These are phyloP conservation scores for Bretziella fagacearum DNA, from an alignment of 2,329 filamentous ascomycete species.

Conservation along the genomic window DNA sequence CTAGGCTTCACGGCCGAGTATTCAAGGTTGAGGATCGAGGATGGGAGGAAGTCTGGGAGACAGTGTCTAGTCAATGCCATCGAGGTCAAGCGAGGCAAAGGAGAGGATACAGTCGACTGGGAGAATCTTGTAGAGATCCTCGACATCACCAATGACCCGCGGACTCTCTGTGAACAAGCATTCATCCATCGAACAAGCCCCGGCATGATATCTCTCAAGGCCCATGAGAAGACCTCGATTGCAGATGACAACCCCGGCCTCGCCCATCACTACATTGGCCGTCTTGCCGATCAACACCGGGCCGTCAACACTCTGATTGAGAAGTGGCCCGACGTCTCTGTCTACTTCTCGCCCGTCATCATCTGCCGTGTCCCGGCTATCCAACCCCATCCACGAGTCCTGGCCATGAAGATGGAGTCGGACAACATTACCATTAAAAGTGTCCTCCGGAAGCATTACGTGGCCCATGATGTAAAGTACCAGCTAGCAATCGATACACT, in stretches of 20 bases:
- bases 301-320: not conserved
- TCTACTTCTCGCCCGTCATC: not conserved
- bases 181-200: too few species aligned
- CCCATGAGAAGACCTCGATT: not conserved
- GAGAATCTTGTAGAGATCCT: too few species aligned
- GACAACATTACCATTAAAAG: constrained; percentile 2
- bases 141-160: too few species aligned
- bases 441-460: constrained; percentile 4
- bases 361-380: not conserved
- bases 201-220: not conserved
- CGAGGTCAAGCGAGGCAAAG: too few species aligned
- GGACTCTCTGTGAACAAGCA: too few species aligned
- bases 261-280: constrained; percentile 3
- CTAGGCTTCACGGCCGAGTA: too few species aligned
- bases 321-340: not conserved
- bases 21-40: too few species aligned
- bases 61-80: too few species aligned
- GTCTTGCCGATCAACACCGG: constrained; percentile 2
- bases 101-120: too few species aligned
- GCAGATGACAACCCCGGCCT: not conserved
- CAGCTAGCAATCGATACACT: not conserved
- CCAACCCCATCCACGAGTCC: not conserved
- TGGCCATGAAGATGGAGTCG: not conserved
- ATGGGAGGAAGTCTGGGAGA: too few species aligned
- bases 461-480: not conserved